Conservation (phyloP, 1,139 yeast genomes). For the Hanseniaspora sp. region DNA sequence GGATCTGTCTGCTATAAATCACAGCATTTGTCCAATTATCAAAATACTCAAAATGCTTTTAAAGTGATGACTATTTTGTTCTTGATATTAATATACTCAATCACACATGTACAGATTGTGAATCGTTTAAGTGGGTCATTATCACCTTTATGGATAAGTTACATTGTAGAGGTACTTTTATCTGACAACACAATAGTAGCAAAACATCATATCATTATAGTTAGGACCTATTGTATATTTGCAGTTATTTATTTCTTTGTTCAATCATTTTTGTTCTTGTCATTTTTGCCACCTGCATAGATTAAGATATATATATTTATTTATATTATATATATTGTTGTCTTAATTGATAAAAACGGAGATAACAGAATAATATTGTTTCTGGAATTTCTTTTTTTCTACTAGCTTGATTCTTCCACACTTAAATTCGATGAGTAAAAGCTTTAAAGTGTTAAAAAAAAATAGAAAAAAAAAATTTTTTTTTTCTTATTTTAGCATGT, state of each 20-base stretch:
- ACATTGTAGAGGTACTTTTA: conserved; percentile 66
- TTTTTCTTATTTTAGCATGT: not conserved
- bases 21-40: conserved; percentile 19
- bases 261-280: conserved; percentile 52
- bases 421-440: no score
- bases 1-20: conserved; percentile 29
- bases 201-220: conserved; percentile 21
- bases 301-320: not conserved
- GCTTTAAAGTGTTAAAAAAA: not conserved
- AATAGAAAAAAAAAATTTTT: not conserved
- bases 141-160: conserved; percentile 34
- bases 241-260: conserved; percentile 44
- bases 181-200: conserved; percentile 17
- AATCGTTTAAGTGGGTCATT: conserved; percentile 55
- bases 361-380: no score
- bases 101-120: conserved; percentile 79
- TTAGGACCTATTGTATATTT: conserved; percentile 29
- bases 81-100: conserved; percentile 42
- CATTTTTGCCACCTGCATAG: conserved; percentile 67
- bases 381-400: no score
- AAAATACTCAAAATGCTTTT: conserved; percentile 33
- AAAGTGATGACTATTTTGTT: conserved; percentile 34
- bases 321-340: no score
- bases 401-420: no score
- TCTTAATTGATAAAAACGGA: no score